These are phyloP conservation scores for Acanthamoeba rhysodes DNA, from an alignment of 208 protist genomes.

Conservation along the genomic window DNA sequence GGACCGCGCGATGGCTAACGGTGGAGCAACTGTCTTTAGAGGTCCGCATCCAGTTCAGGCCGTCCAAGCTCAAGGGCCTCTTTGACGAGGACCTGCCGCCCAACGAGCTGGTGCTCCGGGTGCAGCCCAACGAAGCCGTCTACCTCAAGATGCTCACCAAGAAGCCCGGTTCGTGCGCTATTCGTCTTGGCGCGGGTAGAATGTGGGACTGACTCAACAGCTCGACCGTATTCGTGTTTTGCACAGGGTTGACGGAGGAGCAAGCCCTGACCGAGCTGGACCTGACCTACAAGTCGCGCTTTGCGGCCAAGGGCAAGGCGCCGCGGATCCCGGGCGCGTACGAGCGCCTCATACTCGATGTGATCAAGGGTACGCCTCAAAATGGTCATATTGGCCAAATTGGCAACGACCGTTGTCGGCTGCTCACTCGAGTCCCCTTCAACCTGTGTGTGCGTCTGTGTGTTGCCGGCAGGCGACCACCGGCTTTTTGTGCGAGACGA, in stretches of 20 bases:
- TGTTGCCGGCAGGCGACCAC: conserved; percentile 35
- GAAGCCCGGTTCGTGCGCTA: conserved; percentile 75
- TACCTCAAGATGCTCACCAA: conserved; percentile 89
- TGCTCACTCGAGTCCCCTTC: too few relatives aligned
- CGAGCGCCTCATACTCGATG: conserved; percentile 91
- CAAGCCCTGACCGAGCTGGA: conserved; percentile 86
- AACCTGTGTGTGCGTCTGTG: neutral
- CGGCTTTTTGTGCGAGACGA: conserved; percentile 87
- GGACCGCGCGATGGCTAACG: too few relatives aligned
- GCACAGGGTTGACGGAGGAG: conserved; percentile 51
- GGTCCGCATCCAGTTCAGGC: conserved; percentile 89
- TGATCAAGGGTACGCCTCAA: conserved; percentile 65
- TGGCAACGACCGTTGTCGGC: too few relatives aligned
- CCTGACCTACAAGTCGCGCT: conserved; percentile 86
- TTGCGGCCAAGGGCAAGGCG: neutral
- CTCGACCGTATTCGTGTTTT: too few relatives aligned
- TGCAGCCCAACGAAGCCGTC: conserved; percentile 92
- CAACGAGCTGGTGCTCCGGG: conserved; percentile 92
- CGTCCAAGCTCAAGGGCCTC: conserved; percentile 77
- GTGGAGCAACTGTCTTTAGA: conserved; percentile 69
- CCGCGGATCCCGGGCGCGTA: conserved; percentile 89
- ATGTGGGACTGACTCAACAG: too few relatives aligned
- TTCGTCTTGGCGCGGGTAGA: too few relatives aligned
- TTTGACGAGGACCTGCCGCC: conserved; percentile 78
- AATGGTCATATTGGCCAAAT: too few relatives aligned